Evolutionary conservation across 75 land plant genomes (phyloP).

Genomic region (Gnetum montanum): DNA sequence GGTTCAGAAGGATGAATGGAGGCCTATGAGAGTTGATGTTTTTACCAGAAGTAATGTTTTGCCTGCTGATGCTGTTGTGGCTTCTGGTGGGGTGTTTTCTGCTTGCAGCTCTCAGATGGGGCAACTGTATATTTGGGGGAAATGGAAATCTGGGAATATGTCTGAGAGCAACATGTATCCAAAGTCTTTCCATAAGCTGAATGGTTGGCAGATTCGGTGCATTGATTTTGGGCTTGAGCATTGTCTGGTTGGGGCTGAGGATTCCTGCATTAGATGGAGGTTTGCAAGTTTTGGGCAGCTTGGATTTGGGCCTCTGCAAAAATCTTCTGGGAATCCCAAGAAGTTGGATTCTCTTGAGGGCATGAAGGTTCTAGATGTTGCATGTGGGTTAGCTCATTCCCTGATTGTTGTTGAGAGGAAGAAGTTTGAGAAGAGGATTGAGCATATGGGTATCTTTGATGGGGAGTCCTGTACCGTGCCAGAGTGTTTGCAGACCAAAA

Average conservation of each 20-base stretch:
- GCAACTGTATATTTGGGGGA: conserved; percentile 59
- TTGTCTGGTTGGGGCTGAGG: conserved; percentile 82
- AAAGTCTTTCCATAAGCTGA: conserved; percentile 19
- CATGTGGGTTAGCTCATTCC: conserved; percentile 79
- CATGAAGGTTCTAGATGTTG: conserved; percentile 89
- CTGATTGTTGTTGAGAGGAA: conserved; percentile 61
- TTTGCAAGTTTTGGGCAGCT: conserved; percentile 76
- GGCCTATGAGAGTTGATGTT: conserved; percentile 71
- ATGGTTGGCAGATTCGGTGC: conserved; percentile 92
- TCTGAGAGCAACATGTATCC: too few relatives aligned
- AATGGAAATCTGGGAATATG: too few relatives aligned
- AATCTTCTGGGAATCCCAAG: conserved; percentile 95
- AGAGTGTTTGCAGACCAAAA: too few relatives aligned
- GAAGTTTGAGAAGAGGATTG: conserved; percentile 56
- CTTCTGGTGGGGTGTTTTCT: conserved; percentile 86
- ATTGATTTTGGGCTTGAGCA: conserved; percentile 83
- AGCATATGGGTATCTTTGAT: conserved; percentile 54
- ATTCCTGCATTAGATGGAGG: conserved; percentile 97
- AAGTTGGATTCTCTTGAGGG: conserved; percentile 88
- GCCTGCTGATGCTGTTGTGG: conserved; percentile 78
- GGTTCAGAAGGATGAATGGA: conserved; percentile 96
- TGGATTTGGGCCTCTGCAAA: conserved; percentile 97
- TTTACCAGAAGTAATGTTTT: conserved; percentile 74
- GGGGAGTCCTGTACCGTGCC: too few relatives aligned
- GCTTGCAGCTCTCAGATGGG: too few relatives aligned